Base-by-base conservation (phyloP, 345 rosid species). In the Gossypium arboreum region DNA sequence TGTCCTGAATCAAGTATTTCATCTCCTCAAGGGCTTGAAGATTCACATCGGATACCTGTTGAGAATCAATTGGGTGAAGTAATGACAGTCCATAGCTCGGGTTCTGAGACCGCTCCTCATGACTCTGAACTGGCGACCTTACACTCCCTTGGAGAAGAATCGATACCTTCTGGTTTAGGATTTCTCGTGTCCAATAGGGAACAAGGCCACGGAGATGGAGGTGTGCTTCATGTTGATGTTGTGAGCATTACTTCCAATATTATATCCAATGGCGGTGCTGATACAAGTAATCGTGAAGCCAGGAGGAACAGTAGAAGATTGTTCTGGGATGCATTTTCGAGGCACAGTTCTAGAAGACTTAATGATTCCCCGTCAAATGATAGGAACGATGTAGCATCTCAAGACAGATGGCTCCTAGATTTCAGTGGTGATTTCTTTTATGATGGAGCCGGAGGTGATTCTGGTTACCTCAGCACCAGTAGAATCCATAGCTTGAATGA, bases 281-380 rank as follows among this genome's bases (percentile, higher is more conserved):
- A 83, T 76, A 56, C 82, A 73, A 63, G 79, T 76, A 71, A 61
- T 74, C 86, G 67, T 66, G 90, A 86, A 44, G 78, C 77, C 48
- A 79, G 89, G 74, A 83, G 91, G 79, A 84, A 80, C 75, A 73
- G 83, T 71, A 81, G 89, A 77, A 82, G 90, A 71, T 73, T 85
- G 61, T 88, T 88, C 74, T 83, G 90, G 91, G 92, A 87, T 82
- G 87, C 90, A 69, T 81, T 87, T 80, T 80, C 88, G 52, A 84
- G 91, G 61, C 88, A 80, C 59, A 74, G 85, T 78, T 82, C 89
- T 62, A 75, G 86, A 68, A 83, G 86, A 73, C 81, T 39, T 57
- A 68, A 65, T 71, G 92, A 86, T 73, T 79, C 85, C 64, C 85
- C 85, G 15, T 65, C 83, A 62, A 85, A 83, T 25, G 85, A 83